A percentile compares a stretch with the other conserved stretches of the same genome.
These are phyloP conservation scores for Dictyostelium discoideum DNA, from an alignment of 78 protist species.

Conservation along the genomic window DNA sequence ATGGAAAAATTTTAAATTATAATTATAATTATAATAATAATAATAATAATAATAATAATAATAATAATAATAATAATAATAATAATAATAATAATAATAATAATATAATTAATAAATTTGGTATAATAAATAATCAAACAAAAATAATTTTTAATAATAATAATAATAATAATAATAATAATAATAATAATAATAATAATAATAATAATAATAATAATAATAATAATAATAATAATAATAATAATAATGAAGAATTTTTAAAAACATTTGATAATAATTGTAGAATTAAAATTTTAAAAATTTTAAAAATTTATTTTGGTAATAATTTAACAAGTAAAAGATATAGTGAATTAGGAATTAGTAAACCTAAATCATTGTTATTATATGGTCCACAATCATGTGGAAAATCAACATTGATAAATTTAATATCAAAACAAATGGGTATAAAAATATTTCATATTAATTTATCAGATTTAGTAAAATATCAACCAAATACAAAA, in stretches of 20 bases:
- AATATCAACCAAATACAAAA: slow-evolving; percentile 32
- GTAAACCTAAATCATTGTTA: slow-evolving; percentile 32
- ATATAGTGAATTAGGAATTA: background rate
- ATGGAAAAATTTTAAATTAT: slow-evolving; percentile 16
- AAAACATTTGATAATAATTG: slow-evolving; percentile 21
- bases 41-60: no score
- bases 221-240: background rate
- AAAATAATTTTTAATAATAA: background rate
- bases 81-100: background rate
- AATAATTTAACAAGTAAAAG: background rate
- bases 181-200: background rate
- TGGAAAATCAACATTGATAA: slow-evolving; percentile 39
- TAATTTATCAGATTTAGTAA: slow-evolving; percentile 8
- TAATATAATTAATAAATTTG: background rate
- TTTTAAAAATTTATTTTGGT: slow-evolving; percentile 5
- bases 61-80: no score
- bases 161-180: background rate
- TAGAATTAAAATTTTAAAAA: slow-evolving; percentile 8
- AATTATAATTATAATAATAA: slow-evolving; percentile 1
- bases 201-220: background rate
- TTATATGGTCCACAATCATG: slow-evolving; percentile 30
- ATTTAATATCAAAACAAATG: background rate
- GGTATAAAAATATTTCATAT: background rate
- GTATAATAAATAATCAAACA: slow-evolving; percentile 24
- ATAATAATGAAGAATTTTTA: background rate